These are phyloP conservation scores for Lobosporangium transversale DNA, from an alignment of 192 early-diverging fungal species.

Conservation along the genomic window DNA sequence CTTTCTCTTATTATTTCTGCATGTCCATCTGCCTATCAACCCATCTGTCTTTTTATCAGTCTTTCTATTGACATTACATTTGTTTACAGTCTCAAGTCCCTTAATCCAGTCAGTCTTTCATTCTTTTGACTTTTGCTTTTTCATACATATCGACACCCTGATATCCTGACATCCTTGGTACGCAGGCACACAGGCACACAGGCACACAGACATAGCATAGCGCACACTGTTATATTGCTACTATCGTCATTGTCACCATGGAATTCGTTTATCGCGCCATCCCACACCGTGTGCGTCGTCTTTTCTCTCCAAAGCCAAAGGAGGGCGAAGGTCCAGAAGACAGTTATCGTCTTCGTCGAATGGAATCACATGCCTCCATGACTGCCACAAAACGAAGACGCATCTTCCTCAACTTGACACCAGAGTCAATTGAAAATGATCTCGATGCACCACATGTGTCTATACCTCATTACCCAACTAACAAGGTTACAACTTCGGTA, in stretches of 20 bases:
- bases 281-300: constrained; percentile 39
- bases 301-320: constrained; percentile 21
- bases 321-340: constrained; percentile 46
- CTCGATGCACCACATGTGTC: constrained; percentile 39
- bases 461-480: constrained; percentile 42
- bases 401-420: constrained; percentile 47
- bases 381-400: constrained; percentile 42
- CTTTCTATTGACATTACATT: neutral
- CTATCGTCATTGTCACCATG: constrained; percentile 5
- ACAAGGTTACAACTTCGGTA: constrained; percentile 53
- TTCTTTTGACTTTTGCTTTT: neutral
- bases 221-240: neutral
- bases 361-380: constrained; percentile 53
- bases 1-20: constrained; percentile 1
- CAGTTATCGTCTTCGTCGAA: constrained; percentile 46
- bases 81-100: too few species aligned
- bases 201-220: neutral
- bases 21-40: neutral
- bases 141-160: neutral
- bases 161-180: neutral
- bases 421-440: constrained; percentile 47
- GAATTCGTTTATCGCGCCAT: constrained; percentile 49
- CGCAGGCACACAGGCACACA: neutral
- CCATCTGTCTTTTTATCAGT: neutral
- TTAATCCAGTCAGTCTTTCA: neutral